Conservation (phyloP, 345 rosid genomes). For the Eucalyptus cloeziana region DNA sequence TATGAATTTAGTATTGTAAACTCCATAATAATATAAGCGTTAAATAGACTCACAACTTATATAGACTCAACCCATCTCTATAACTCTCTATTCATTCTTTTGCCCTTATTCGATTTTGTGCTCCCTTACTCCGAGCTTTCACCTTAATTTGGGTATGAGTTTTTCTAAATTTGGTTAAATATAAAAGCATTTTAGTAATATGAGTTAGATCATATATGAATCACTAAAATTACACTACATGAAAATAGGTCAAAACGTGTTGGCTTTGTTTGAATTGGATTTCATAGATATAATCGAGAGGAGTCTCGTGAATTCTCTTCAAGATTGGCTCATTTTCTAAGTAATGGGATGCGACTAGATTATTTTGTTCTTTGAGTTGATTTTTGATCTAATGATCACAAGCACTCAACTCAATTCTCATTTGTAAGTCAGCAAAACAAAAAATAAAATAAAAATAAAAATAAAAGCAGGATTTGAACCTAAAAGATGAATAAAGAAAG, state of each 20-base stretch:
- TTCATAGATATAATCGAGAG: fast-evolving
- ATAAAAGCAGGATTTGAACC: neutral
- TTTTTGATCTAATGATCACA: neutral
- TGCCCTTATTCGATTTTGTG: neutral
- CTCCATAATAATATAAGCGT: fast-evolving
- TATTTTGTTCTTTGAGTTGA: neutral
- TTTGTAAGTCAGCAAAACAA: neutral
- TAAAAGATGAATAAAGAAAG: neutral
- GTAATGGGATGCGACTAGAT: neutral
- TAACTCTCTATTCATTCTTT: no score
- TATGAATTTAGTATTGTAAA: no score
- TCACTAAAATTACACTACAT: fast-evolving
- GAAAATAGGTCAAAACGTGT: no score
- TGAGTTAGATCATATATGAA: fast-evolving
- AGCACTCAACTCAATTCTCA: neutral
- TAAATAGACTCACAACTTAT: fast-evolving
- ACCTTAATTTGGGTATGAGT: neutral
- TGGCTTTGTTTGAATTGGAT: fast-evolving
- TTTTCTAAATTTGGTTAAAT: no score
- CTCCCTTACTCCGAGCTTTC: fast-evolving
- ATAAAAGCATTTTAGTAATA: neutral
- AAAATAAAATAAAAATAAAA: neutral
- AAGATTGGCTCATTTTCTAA: neutral
- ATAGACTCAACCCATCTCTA: no score
- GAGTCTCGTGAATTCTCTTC: neutral